Percentiles rank a stretch among this genome's conserved stretches.
Conservation (phyloP, 305 asterid genomes). For the Fraxinus xanthoxyloides region DNA sequence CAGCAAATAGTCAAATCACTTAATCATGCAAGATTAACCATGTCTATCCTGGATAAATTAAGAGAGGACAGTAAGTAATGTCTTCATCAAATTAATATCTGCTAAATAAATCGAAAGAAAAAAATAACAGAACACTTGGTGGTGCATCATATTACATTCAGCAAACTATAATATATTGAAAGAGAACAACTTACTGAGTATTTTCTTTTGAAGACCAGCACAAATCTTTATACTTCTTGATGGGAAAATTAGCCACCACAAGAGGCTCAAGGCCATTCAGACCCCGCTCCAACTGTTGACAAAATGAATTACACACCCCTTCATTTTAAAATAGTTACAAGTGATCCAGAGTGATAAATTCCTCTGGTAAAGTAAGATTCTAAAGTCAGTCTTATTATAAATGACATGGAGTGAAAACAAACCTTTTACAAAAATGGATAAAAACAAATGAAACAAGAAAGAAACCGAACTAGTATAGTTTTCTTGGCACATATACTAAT, state of each 20-base stretch:
- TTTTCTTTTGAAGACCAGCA: slow-evolving; percentile 55
- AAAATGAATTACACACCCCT: not conserved
- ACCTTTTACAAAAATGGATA: not conserved
- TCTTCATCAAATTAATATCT: not conserved
- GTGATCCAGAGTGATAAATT: not conserved
- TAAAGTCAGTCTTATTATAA: slow-evolving; percentile 1
- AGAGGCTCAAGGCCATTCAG: slow-evolving; percentile 68
- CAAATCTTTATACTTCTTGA: slow-evolving; percentile 63
- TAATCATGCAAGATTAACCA: not conserved
- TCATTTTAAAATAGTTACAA: not conserved
- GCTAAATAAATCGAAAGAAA: not conserved
- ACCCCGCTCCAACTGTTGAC: slow-evolving; percentile 76
- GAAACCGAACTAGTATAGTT: not conserved
- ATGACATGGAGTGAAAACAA: not conserved
- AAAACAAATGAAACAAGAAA: not conserved
- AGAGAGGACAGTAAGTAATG: not conserved
- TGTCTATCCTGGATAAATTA: not conserved
- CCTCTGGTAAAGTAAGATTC: not conserved
- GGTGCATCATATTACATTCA: not conserved
- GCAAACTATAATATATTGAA: not conserved
- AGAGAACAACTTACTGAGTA: slow-evolving; percentile 56
- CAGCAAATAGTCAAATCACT: slow-evolving; percentile 1
- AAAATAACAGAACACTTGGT: not conserved
- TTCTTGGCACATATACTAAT: slow-evolving; percentile 8
- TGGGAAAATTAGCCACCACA: slow-evolving; percentile 61